A percentile compares a stretch with the other conserved stretches of the same genome.
Conservation (phyloP, 768 basidiomycete species). For the Strobilomyces dryophilus region DNA sequence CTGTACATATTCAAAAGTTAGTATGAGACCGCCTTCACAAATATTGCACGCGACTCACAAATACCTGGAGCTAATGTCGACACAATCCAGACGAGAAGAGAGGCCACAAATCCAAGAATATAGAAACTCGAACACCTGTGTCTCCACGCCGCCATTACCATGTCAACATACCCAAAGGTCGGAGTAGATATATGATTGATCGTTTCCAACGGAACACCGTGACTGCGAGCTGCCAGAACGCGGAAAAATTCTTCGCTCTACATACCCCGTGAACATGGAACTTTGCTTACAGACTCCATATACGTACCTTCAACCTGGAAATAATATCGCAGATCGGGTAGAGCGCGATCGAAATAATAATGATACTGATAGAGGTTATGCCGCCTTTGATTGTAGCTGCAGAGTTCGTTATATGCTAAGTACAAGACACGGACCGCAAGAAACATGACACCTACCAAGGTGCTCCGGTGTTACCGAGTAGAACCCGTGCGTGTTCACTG, state of each 20-base stretch:
- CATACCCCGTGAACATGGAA: background rate
- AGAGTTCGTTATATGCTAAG: background rate
- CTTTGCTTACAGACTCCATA: background rate
- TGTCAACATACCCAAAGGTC: constrained; percentile 16
- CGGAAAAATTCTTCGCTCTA: constrained; percentile 31
- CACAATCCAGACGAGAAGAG: constrained; percentile 17
- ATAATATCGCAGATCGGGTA: constrained; percentile 19
- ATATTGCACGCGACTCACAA: constrained; percentile 14
- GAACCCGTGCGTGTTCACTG: constrained; percentile 23
- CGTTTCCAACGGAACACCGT: constrained; percentile 22
- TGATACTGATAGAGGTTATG: constrained; percentile 26
- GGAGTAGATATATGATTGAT: constrained; percentile 23
- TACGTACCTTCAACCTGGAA: constrained; percentile 16
- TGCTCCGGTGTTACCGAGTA: constrained; percentile 18
- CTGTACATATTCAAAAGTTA: constrained; percentile 1
- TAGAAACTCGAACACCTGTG: constrained; percentile 22
- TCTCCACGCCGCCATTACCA: constrained; percentile 14
- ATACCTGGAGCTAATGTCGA: constrained; percentile 23
- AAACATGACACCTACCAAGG: constrained; percentile 11
- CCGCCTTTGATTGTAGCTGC: constrained; percentile 26
- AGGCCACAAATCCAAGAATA: constrained; percentile 14
- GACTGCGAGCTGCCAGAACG: constrained; percentile 3
- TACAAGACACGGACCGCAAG: background rate
- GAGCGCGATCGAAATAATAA: constrained; percentile 28
- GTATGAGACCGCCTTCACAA: background rate